These are phyloP conservation scores for Avena eriantha DNA, from an alignment of 176 grass and related monocot genomes.

Conservation along the genomic window DNA sequence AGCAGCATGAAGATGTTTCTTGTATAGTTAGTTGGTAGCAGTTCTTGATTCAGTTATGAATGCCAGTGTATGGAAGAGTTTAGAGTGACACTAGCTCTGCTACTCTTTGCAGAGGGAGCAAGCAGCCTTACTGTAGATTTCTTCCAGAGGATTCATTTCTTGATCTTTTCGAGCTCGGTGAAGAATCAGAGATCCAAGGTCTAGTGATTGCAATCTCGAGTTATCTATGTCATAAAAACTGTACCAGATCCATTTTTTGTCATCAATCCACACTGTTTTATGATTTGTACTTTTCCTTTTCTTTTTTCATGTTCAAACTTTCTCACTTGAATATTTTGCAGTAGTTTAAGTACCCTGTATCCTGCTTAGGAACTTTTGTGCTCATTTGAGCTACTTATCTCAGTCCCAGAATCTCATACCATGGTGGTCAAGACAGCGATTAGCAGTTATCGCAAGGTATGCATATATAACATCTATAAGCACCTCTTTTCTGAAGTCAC, in stretches of 20 bases:
- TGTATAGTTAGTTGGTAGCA: neutral
- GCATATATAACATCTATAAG: neutral
- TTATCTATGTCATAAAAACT: conserved; percentile 11
- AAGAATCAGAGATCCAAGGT: conserved; percentile 89
- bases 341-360: conserved; percentile 15
- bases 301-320: neutral
- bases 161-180: conserved; percentile 68
- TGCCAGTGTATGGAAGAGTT: neutral
- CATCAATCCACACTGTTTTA: neutral
- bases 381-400: conserved; percentile 29
- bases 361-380: conserved; percentile 27
- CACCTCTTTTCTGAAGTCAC: neutral
- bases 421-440: conserved; percentile 71
- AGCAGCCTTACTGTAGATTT: conserved; percentile 81
- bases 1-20: neutral
- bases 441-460: conserved; percentile 68
- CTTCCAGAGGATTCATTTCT: conserved; percentile 90
- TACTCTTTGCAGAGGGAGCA: conserved; percentile 78
- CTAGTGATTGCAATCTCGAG: conserved; percentile 33
- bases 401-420: conserved; percentile 75
- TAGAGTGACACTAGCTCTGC: conserved; percentile 27
- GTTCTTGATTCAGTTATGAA: conserved; percentile 38
- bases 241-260: neutral
- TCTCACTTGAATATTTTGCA: neutral
- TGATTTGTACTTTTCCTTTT: neutral